phyloP scores from a whole-genome alignment of 2,329 filamentous ascomycete species.

The Trichoderma arundinaceum region DNA sequence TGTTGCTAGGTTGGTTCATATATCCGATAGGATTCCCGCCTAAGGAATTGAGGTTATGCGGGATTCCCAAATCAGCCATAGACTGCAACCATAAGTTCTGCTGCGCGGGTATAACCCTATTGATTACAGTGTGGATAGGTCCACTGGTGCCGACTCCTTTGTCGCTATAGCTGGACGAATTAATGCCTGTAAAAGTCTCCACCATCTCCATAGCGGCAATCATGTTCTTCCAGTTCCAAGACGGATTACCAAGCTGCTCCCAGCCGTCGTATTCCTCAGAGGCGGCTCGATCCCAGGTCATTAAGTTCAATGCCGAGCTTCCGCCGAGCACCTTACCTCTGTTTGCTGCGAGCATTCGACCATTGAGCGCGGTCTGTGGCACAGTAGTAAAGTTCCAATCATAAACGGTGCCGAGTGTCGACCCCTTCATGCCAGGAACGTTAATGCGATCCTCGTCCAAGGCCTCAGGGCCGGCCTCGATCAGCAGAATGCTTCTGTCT shows the following conservation, averaged over 20 bases:
- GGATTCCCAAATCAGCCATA: slow-evolving; percentile 30
- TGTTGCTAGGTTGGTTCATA: slow-evolving; percentile 17
- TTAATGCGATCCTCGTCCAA: slow-evolving; percentile 13
- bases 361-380: slow-evolving; percentile 31
- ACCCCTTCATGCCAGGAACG: slow-evolving; percentile 12
- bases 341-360: slow-evolving; percentile 34
- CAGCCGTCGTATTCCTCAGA: slow-evolving; percentile 39
- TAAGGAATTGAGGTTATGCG: slow-evolving; percentile 17
- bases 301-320: slow-evolving; percentile 35
- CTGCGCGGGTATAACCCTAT: slow-evolving; percentile 16
- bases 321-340: slow-evolving; percentile 38
- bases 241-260: slow-evolving; percentile 39
- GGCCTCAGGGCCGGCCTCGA: slow-evolving; percentile 15
- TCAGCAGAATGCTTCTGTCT: slow-evolving; percentile 6
- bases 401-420: neutral
- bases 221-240: slow-evolving; percentile 39
- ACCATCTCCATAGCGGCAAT: slow-evolving; percentile 21
- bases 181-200: no score
- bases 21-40: slow-evolving; percentile 19
- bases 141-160: slow-evolving; percentile 23
- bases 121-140: slow-evolving; percentile 15
- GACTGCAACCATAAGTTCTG: slow-evolving; percentile 9
- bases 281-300: slow-evolving; percentile 31
- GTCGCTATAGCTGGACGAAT: no score
- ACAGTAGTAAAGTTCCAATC: slow-evolving; percentile 28